Evolutionary conservation across 306 rosid genomes (phyloP), one percentile per base, ranked within the genome.

Genomic region (Erythrophleum fordii): DNA sequence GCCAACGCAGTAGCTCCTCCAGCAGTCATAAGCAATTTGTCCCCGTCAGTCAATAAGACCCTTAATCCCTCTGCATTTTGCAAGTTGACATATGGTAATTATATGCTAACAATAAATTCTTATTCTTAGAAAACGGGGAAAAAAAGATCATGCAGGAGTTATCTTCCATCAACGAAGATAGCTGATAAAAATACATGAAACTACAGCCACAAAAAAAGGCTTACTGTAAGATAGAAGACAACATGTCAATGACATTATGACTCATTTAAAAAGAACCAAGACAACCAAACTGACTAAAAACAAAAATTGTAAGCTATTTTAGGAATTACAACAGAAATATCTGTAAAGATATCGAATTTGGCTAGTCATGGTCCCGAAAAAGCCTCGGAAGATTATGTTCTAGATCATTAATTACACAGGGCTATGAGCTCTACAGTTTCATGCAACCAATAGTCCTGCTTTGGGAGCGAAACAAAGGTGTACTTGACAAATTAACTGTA

Each of bases 1-100:
- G 98, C 98, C 73, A 92, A 79, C 77, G 98, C 98, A 55, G 97
- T 94, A 75, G 88, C 97, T 87, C 98, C 97, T 83, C 98, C 98
- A 77, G 92, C 91, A 52, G 97, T 85, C 97, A 94, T 90, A 71
- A 94, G 22, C 89, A 94, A 87, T 90, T 91, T 94, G 72, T 83
- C 92, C 79, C 97, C 86, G 84, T 94, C 98, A 8, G 94, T 94
- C 85, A 94, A 87, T 61, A 94, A 85, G 73, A 82, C 82, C 84
- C 93, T 87, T 58, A 94, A 78, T 73, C 98, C 97, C 12, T 97
- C 98, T 92, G 93, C 83, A 89, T 48, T 64, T 75, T 69, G 76
- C 73, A 82, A 64, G 72, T 61, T 62, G 48, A 81, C 18, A 80
- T 75, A 81, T 49, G 60, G 37, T 53, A 52, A 13, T 60, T 76